Evolutionary conservation across 768 basidiomycete genomes (phyloP).

Genomic region (Rhodotorula babjevae): DNA sequence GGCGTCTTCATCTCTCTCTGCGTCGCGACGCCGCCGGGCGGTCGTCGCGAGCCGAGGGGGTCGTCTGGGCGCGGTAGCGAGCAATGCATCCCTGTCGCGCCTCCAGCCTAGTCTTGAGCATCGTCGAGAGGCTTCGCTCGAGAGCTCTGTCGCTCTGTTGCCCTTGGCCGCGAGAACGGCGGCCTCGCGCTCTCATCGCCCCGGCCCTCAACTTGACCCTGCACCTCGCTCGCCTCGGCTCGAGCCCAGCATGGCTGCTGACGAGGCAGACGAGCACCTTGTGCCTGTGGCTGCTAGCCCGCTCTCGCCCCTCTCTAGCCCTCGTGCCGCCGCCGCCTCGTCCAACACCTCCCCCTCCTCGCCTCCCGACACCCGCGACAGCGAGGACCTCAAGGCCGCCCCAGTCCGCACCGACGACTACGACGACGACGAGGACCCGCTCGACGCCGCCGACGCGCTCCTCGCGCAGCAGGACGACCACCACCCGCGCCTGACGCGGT

Average conservation of each 20-base stretch:
- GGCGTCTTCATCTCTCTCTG: neutral
- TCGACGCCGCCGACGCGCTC: neutral
- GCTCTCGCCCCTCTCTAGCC: too few species aligned
- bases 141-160: too few species aligned
- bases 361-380: neutral
- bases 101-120: too few species aligned
- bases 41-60: too few species aligned
- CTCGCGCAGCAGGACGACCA: neutral
- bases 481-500: neutral
- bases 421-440: constrained; percentile 10
- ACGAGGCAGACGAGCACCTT: too few species aligned
- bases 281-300: too few species aligned
- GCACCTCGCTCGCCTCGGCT: too few species aligned
- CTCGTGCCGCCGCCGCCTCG: neutral
- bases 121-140: too few species aligned
- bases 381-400: neutral
- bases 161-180: too few species aligned
- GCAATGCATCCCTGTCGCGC: neutral
- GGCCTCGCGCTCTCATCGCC: too few species aligned
- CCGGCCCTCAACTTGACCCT: too few species aligned
- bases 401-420: constrained; percentile 5
- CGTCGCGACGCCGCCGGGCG: neutral
- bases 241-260: neutral
- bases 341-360: too few species aligned
- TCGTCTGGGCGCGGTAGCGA: neutral